Percentiles rank a stretch among this genome's conserved stretches.
Conservation (phyloP, 2,329 filamentous ascomycete genomes). For the Piedraia hortae region DNA sequence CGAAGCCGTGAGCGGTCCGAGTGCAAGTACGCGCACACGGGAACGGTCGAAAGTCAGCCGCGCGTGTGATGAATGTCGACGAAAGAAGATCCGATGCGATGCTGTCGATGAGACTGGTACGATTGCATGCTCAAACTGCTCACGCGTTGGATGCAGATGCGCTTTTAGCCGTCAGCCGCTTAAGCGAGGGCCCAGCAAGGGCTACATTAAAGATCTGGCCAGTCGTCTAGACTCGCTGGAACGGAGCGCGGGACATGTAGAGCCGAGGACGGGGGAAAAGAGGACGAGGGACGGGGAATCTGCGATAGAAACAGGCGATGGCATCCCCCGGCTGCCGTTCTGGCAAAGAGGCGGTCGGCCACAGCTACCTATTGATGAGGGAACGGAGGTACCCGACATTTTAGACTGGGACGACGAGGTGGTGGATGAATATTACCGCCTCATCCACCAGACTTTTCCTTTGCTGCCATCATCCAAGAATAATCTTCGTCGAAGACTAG, state of each 20-base stretch:
- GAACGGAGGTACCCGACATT: slow-evolving; percentile 4
- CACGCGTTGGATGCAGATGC: slow-evolving; percentile 46
- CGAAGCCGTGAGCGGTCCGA: too few relatives aligned
- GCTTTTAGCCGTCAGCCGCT: slow-evolving; percentile 69
- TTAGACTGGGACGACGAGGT: slow-evolving; percentile 21
- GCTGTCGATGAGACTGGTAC: slow-evolving; percentile 46
- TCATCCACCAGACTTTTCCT: slow-evolving; percentile 39
- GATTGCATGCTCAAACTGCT: slow-evolving; percentile 56
- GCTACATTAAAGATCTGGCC: slow-evolving; percentile 78
- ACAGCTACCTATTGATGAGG: slow-evolving; percentile 7
- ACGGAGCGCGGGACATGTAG: slow-evolving; percentile 30
- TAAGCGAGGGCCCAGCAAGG: slow-evolving; percentile 58
- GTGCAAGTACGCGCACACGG: too few relatives aligned
- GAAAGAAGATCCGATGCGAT: slow-evolving; percentile 76
- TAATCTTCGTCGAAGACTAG: slow-evolving; percentile 28
- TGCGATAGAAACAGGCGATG: slow-evolving; percentile 1
- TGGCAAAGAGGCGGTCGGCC: slow-evolving; percentile 9
- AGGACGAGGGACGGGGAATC: slow-evolving; percentile 6
- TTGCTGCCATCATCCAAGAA: slow-evolving; percentile 31
- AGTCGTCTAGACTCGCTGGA: slow-evolving; percentile 64
- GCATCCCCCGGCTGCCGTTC: slow-evolving; percentile 6
- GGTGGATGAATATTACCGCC: slow-evolving; percentile 27
- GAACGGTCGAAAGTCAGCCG: slow-evolving; percentile 70
- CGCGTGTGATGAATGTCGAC: slow-evolving; percentile 66
- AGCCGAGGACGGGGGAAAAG: slow-evolving; percentile 11